Conservation (phyloP, 345 rosid genomes). For the Litchi chinensis region DNA sequence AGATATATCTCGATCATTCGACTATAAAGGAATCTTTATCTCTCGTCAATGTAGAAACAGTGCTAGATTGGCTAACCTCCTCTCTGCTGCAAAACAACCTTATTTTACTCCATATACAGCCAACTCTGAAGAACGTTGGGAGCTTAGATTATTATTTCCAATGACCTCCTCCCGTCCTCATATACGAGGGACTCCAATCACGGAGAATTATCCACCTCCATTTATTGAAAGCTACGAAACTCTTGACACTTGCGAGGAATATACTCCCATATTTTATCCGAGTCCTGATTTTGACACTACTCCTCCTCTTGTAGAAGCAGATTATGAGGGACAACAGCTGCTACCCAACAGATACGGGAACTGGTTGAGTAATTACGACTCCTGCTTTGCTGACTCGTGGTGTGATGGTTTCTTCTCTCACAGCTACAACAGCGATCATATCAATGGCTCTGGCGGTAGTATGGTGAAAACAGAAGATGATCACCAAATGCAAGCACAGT, state of each 20-base stretch:
- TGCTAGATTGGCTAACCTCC: too few species aligned
- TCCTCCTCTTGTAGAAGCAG: slow-evolving; percentile 19
- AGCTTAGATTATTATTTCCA: neutral
- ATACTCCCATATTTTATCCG: slow-evolving; percentile 7
- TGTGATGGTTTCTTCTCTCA: slow-evolving; percentile 21
- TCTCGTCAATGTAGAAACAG: too few species aligned
- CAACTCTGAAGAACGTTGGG: neutral
- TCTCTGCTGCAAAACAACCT: neutral
- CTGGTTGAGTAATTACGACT: slow-evolving; percentile 18
- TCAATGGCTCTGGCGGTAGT: neutral
- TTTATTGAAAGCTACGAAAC: neutral
- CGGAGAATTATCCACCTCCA: slow-evolving; percentile 9
- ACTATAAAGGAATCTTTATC: too few species aligned
- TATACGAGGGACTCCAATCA: neutral
- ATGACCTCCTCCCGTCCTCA: neutral
- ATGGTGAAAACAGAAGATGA: slow-evolving; percentile 14
- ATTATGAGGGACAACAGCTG: slow-evolving; percentile 15
- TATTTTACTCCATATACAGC: neutral
- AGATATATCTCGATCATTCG: neutral
- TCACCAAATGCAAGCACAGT: slow-evolving; percentile 19
- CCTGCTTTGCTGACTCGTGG: slow-evolving; percentile 13
- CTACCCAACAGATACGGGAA: slow-evolving; percentile 8
- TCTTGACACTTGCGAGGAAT: slow-evolving; percentile 6
- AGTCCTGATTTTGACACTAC: neutral
- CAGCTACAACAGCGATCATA: neutral